These are phyloP conservation scores for Thielaviopsis euricoi DNA, from an alignment of 2,329 filamentous ascomycete species.

Conservation along the genomic window DNA sequence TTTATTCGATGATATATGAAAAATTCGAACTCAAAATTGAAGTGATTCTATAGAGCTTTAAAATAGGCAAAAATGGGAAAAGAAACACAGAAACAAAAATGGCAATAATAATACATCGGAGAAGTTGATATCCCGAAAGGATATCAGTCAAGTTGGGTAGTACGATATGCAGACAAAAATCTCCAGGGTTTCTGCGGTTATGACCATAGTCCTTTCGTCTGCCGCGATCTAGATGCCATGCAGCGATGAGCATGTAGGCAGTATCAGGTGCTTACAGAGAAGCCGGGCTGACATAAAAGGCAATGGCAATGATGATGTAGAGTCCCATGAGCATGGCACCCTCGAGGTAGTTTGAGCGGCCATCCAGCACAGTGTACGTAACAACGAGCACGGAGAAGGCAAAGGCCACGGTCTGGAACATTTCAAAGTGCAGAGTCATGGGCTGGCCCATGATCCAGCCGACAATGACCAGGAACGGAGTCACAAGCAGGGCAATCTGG, in stretches of 20 bases:
- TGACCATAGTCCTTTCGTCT: not conserved
- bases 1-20: too few relatives aligned
- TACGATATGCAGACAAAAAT: not conserved
- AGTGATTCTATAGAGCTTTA: too few relatives aligned
- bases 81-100: too few relatives aligned
- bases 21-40: too few relatives aligned
- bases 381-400: conserved; percentile 61
- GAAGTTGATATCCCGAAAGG: too few relatives aligned
- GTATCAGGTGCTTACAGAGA: conserved; percentile 12
- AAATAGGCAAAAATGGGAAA: too few relatives aligned
- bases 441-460: conserved; percentile 59
- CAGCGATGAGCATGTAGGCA: too few relatives aligned
- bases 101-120: too few relatives aligned
- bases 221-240: too few relatives aligned
- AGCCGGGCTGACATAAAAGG: conserved; percentile 38
- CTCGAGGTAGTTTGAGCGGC: conserved; percentile 72
- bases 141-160: not conserved
- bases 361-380: conserved; percentile 62
- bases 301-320: conserved; percentile 43
- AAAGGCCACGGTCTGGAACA: conserved; percentile 75
- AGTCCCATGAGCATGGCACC: conserved; percentile 48
- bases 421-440: conserved; percentile 71
- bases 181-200: not conserved
- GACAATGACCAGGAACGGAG: conserved; percentile 62
- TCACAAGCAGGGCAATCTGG: conserved; percentile 69